phyloP scores from a whole-genome alignment of 1,139 yeast genomes.

The Candida glucosophila region DNA sequence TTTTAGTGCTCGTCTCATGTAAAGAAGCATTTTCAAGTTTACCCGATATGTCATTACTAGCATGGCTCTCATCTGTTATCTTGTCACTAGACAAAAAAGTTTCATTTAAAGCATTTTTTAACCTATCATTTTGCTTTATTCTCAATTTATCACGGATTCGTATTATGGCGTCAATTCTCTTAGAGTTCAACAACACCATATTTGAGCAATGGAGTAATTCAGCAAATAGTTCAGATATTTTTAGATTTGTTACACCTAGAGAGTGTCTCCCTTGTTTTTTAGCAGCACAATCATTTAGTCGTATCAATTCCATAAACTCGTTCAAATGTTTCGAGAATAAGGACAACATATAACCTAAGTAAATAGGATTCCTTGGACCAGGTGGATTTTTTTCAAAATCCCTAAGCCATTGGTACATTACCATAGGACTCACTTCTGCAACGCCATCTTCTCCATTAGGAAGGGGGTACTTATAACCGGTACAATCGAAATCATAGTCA shows the following conservation, averaged over 20 bases:
- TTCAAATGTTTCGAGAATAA: conserved; percentile 32
- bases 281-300: conserved; percentile 19
- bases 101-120: conserved; percentile 28
- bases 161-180: conserved; percentile 26
- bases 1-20: conserved; percentile 17
- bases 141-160: conserved; percentile 29
- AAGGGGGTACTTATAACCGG: conserved; percentile 27
- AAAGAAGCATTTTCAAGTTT: conserved; percentile 34
- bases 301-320: conserved; percentile 21
- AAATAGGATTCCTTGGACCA: conserved; percentile 37
- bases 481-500: conserved; percentile 40
- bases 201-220: conserved; percentile 41
- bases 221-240: conserved; percentile 36
- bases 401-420: conserved; percentile 40
- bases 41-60: conserved; percentile 21
- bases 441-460: conserved; percentile 20
- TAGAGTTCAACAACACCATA: conserved; percentile 38
- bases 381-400: conserved; percentile 44
- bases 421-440: conserved; percentile 31
- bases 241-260: conserved; percentile 36
- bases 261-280: conserved; percentile 8
- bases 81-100: conserved; percentile 8
- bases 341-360: conserved; percentile 35
- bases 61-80: conserved; percentile 4
- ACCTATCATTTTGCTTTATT: conserved; percentile 19